Base-by-base conservation (phyloP, 148 eudicot species). In the Rhododendron kiyosumense region DNA sequence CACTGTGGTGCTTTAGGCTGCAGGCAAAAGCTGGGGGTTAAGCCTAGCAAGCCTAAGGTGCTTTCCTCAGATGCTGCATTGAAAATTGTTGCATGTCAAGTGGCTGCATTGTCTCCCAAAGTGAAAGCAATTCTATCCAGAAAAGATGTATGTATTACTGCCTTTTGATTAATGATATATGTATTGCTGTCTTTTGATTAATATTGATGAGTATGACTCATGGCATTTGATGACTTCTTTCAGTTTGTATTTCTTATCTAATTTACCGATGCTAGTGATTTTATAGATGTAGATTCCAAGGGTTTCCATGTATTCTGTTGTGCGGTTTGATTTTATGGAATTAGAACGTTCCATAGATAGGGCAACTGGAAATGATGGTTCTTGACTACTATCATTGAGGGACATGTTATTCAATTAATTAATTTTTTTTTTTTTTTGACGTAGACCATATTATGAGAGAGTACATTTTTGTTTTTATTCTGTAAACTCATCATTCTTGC, bases 21-120 rank as follows among this genome's bases (percentile, higher is more conserved):
- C 89, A 94, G 98, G 88, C 93, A 88, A 79, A 95, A 95, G 91
- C 93, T 97, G 88, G 99, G 99, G 82, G 99, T 94, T 86, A 97
- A 93, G 87, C 94, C 96, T 87, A 94, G 89, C 90, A 97, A 95
- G 89, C 90, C 86, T 81, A 95, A 92, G 90, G 85, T 86, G 77
- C 93, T 93, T 84, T 91, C 97, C 82, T 95, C 97, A 52, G 98
- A 94, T 93, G 94, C 94, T 86, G 92, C 99, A 84, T 88, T 95
- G 73, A 93, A 93, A 89, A 83, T 95, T 63, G 95, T 97, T 85
- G 95, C 97, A 85, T 89, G 94, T 87, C 95, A 97, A 91, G 92
- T 95, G 91, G 94, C 95, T 77, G 88, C 88, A 82, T 88, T 90
- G 63, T 93, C 92, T 89, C 88, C 88, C 79, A 89, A 89, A 80